Evolutionary conservation across 1,139 yeast species (phyloP), one percentile per base, ranked within the genome.

Genomic region (Suhomyces panamericanus): DNA sequence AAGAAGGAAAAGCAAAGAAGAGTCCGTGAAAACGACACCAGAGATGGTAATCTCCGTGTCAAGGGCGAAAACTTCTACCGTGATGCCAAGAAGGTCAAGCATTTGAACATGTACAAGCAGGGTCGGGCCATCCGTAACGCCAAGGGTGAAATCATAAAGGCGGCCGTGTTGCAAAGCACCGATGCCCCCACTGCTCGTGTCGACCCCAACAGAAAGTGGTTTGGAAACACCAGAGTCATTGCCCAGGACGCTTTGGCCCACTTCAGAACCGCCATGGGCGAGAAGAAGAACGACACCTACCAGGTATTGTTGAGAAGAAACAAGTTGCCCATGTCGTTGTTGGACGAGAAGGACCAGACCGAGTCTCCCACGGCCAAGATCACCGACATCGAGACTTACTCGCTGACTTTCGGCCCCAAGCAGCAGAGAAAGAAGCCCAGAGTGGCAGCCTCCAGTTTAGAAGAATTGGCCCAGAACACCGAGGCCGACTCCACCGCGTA

Each of bases 61-160:
- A 93, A 93, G 67, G 99, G 99, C 57, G 99, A 93, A 68, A 93
- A 93, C 73, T 93, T 93, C 70, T 93, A 93, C 73, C 73, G 88
- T 57, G 98, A 93, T 80, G 95, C 96, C 46, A 89, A 89, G 63
- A 87, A 88, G 63, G 96, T 91, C 48, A 85, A 87, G 67, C 90
- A 83, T 64, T 76, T 93, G 60, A 87, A 83, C 62, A 91, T 93
- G 97, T 91, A 90, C 73, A 93, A 87, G 60, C 83, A 85, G 46
- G 98, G 98, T 44, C 78, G 87, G 56, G 96, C 97, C 32, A 81
- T 79, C 42, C 79, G 96, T 55, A 89, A 90, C 64, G 89, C 90
- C 43, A 77, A 80, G 49, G 99, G 99, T 59, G 96, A 90, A 35
- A 78, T 91, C 47, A 77, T 89, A 43, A 77, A 80, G 60, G 96